Evolutionary conservation across 1,284 basidiomycete genomes (phyloP).

Genomic region (Sanghuangporus sanghuang): DNA sequence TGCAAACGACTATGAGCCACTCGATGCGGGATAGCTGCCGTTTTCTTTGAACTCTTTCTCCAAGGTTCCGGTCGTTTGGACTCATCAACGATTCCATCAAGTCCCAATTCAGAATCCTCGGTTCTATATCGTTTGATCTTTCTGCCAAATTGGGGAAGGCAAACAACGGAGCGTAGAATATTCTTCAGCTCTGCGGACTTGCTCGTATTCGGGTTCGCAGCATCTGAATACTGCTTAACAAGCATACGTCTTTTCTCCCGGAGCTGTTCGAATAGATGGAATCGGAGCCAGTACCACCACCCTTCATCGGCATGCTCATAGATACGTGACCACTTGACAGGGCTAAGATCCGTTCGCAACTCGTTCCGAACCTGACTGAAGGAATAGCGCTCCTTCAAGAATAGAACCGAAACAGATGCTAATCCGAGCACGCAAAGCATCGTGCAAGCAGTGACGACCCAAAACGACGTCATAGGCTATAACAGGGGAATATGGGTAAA

Average conservation of each 20-base stretch:
- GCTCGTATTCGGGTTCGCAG: background rate
- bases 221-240: background rate
- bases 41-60: background rate
- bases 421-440: conserved; percentile 11
- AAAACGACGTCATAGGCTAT: background rate
- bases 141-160: background rate
- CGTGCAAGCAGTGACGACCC: conserved; percentile 14
- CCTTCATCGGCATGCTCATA: background rate
- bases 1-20: background rate
- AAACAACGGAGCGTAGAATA: background rate
- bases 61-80: background rate
- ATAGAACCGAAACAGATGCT: conserved; percentile 8
- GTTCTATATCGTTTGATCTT: background rate
- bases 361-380: conserved; percentile 7
- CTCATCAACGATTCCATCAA: background rate
- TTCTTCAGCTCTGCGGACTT: background rate
- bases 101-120: conserved; percentile 3
- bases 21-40: background rate
- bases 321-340: background rate
- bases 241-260: conserved; percentile 1
- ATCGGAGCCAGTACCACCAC: conserved; percentile 9
- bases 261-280: conserved; percentile 10
- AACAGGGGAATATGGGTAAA: background rate
- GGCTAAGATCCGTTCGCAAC: conserved; percentile 1
- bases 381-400: conserved; percentile 9